phyloP scores from a whole-genome alignment of 768 basidiomycete genomes.

The Suillus occidentalis region DNA sequence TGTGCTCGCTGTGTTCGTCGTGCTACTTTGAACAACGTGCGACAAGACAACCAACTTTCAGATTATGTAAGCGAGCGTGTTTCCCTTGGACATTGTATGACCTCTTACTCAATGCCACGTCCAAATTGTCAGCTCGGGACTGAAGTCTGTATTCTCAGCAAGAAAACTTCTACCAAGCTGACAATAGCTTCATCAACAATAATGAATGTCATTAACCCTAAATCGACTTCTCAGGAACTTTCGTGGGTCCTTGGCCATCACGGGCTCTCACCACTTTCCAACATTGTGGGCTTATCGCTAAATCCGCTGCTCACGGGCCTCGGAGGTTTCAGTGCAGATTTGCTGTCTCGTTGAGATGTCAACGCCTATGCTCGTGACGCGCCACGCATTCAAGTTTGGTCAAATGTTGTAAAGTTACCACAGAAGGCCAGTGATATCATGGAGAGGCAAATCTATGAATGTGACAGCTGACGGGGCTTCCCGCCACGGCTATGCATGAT shows the following conservation, averaged over 20 bases:
- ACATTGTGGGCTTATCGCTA: conserved; percentile 6
- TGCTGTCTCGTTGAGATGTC: conserved; percentile 12
- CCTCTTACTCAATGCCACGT: conserved; percentile 12
- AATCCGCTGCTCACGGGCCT: neutral
- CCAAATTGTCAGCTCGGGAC: too few species aligned
- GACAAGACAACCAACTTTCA: conserved; percentile 15
- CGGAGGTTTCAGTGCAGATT: conserved; percentile 8
- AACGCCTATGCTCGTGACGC: conserved; percentile 9
- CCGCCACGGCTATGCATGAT: conserved; percentile 12
- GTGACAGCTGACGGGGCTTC: neutral
- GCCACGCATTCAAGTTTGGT: neutral
- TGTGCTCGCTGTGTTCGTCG: conserved; percentile 9
- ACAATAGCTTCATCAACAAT: neutral
- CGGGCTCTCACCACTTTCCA: neutral
- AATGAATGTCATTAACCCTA: neutral
- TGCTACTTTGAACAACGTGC: conserved; percentile 22
- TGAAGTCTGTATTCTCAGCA: neutral
- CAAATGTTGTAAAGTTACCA: neutral
- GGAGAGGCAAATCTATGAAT: neutral
- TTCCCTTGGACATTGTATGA: neutral
- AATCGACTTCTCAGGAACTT: conserved; percentile 4
- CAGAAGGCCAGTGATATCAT: neutral
- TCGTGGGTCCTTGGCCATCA: conserved; percentile 2
- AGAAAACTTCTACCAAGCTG: neutral
- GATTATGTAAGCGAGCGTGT: conserved; percentile 28